Evolutionary conservation across 164 flowering plant genomes (phyloP).

Genomic region (Liquidambar formosana): DNA sequence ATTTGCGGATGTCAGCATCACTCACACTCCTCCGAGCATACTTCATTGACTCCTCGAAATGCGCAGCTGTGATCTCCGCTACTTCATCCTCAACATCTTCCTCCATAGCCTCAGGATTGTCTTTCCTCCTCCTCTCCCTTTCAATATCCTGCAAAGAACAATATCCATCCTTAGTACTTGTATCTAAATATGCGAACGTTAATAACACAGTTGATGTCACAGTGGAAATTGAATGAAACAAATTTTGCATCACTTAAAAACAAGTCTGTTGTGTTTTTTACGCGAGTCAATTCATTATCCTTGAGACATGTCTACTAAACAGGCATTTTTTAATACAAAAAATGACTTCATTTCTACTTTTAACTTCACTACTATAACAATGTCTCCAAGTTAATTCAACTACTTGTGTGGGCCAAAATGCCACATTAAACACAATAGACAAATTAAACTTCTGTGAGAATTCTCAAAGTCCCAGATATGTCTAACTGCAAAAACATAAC

Average conservation of each 20-base stretch:
- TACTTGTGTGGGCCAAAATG: not conserved
- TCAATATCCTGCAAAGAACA: slow-evolving; percentile 64
- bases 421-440: not conserved
- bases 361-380: too few species aligned
- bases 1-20: slow-evolving; percentile 84
- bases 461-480: not conserved
- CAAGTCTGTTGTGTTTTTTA: not conserved
- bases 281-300: not conserved
- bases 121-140: slow-evolving; percentile 70
- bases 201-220: not conserved
- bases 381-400: not conserved
- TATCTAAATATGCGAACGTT: not conserved
- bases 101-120: slow-evolving; percentile 82
- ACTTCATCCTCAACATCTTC: slow-evolving; percentile 85
- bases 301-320: not conserved
- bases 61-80: slow-evolving; percentile 72
- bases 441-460: not conserved
- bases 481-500: not conserved
- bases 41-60: slow-evolving; percentile 90
- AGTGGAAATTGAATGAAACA: too few species aligned
- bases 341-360: not conserved
- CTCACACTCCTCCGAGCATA: slow-evolving; percentile 83
- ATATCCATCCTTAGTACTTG: not conserved
- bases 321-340: not conserved
- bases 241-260: not conserved